Percentiles rank a stretch among this genome's conserved stretches.
Evolutionary conservation across 371 early-diverging fungal genomes (phyloP).

Genomic region (Quaeritorhiza haematococci): DNA sequence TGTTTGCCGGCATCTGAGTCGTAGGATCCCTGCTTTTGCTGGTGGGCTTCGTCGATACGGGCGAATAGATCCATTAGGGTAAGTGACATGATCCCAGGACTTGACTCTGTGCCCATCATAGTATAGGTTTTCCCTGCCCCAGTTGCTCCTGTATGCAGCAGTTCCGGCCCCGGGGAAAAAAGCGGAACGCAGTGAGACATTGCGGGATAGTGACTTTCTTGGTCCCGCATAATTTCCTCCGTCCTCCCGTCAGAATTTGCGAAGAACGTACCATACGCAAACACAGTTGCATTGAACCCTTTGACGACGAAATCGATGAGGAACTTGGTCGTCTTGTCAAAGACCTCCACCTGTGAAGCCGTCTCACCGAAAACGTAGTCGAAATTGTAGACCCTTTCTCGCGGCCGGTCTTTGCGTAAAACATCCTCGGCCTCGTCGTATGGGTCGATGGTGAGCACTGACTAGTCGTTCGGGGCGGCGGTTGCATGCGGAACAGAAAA

Average conservation of each 20-base stretch:
- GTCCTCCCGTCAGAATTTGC: too few species aligned
- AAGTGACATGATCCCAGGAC: constrained; percentile 70
- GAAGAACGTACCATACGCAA: constrained; percentile 36
- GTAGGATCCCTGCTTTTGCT: background rate
- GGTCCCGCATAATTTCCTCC: too few species aligned
- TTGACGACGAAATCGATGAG: constrained; percentile 42
- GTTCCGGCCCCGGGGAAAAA: background rate
- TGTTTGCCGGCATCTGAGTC: constrained; percentile 1
- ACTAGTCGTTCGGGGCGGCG: too few species aligned
- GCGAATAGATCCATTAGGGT: constrained; percentile 71
- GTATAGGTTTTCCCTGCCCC: constrained; percentile 90
- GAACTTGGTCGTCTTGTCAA: constrained; percentile 44
- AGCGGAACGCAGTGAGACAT: background rate
- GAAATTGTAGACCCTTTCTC: constrained; percentile 42
- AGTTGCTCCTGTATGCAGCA: constrained; percentile 61
- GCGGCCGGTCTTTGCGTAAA: background rate
- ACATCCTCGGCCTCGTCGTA: constrained; percentile 7
- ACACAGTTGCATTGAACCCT: constrained; percentile 44
- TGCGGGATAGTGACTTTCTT: too few species aligned
- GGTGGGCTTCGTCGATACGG: constrained; percentile 34
- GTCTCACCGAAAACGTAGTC: constrained; percentile 57
- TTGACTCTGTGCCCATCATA: constrained; percentile 59
- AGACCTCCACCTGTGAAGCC: constrained; percentile 51
- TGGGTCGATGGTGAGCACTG: too few species aligned
- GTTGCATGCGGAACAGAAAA: too few species aligned